phyloP scores from a whole-genome alignment of 2,329 filamentous ascomycete species.

The Bisporella sp. region DNA sequence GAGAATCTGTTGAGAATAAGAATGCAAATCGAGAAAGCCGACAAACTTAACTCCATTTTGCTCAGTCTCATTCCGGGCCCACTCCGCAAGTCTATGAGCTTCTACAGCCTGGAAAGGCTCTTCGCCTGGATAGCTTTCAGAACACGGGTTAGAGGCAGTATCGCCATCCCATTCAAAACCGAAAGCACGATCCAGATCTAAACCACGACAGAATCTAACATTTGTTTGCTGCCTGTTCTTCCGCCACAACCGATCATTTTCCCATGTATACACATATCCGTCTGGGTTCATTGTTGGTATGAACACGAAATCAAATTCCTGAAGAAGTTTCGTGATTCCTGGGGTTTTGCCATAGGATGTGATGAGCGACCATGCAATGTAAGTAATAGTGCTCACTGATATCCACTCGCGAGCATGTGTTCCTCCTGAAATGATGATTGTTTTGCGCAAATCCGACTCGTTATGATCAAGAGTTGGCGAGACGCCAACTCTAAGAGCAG shows the following conservation, averaged over 20 bases:
- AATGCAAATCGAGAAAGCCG: constrained; percentile 86
- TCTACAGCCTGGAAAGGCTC: constrained; percentile 79
- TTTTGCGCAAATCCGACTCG: constrained; percentile 52
- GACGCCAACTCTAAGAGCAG: constrained; percentile 69
- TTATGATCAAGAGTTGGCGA: constrained; percentile 41
- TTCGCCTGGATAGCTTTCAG: constrained; percentile 81
- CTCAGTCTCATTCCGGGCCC: constrained; percentile 73
- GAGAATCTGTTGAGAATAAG: constrained; percentile 89
- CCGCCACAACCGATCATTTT: constrained; percentile 85
- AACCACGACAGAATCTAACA: constrained; percentile 74
- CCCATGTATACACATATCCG: constrained; percentile 91
- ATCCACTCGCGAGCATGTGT: constrained; percentile 98
- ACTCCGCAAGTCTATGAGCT: constrained; percentile 66
- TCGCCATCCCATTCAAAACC: constrained; percentile 76
- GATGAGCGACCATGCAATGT: constrained; percentile 82
- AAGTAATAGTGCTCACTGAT: constrained; percentile 83
- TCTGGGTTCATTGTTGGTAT: constrained; percentile 89
- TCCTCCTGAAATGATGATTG: constrained; percentile 75
- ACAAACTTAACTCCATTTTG: constrained; percentile 68
- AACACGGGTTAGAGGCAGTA: constrained; percentile 72
- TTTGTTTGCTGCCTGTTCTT: constrained; percentile 85
- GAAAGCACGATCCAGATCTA: constrained; percentile 86
- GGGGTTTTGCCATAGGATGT: constrained; percentile 69
- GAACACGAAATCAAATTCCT: constrained; percentile 82
- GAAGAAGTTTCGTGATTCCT: constrained; percentile 68